Evolutionary conservation across 805 yeast genomes (phyloP).

Genomic region (Kodamaea kakaduensis): DNA sequence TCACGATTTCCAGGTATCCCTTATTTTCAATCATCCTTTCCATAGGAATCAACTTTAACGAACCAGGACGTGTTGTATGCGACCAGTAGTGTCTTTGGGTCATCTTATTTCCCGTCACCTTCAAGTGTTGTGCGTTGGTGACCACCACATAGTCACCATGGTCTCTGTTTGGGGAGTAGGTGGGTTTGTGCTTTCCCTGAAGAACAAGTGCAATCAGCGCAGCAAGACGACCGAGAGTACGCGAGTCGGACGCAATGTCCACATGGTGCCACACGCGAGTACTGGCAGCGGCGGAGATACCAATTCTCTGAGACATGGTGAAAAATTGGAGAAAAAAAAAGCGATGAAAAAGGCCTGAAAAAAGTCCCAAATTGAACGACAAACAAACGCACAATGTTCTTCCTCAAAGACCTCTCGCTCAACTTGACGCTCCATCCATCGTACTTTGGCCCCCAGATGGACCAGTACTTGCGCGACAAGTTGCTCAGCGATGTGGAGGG

Average conservation of each 20-base stretch:
- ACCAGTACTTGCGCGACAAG: constrained; percentile 84
- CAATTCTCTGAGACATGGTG: constrained; percentile 45
- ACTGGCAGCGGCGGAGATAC: constrained; percentile 64
- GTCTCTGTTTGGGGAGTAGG: constrained; percentile 67
- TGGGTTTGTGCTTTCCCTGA: constrained; percentile 97
- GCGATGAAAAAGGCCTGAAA: background rate
- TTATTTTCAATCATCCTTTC: constrained; percentile 66
- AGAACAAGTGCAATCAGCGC: constrained; percentile 80
- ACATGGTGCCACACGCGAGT: constrained; percentile 95
- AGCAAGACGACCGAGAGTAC: constrained; percentile 92
- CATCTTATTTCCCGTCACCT: constrained; percentile 82
- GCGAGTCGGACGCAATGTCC: constrained; percentile 76
- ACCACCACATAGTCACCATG: constrained; percentile 97
- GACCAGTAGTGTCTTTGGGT: constrained; percentile 80
- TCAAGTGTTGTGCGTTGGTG: constrained; percentile 79
- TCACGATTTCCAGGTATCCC: constrained; percentile 84
- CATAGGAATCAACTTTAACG: constrained; percentile 80
- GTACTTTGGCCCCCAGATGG: constrained; percentile 97
- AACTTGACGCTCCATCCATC: constrained; percentile 95
- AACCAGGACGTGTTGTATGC: constrained; percentile 88
- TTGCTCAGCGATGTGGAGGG: constrained; percentile 95
- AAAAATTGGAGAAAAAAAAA: constrained; percentile 1
- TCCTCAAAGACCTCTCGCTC: constrained; percentile 79
- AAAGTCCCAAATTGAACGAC: constrained; percentile 2
- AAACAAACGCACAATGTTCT: constrained; percentile 29